Conservation (phyloP, 2,329 filamentous ascomycete species). For the Ophiostoma tasmaniense region DNA sequence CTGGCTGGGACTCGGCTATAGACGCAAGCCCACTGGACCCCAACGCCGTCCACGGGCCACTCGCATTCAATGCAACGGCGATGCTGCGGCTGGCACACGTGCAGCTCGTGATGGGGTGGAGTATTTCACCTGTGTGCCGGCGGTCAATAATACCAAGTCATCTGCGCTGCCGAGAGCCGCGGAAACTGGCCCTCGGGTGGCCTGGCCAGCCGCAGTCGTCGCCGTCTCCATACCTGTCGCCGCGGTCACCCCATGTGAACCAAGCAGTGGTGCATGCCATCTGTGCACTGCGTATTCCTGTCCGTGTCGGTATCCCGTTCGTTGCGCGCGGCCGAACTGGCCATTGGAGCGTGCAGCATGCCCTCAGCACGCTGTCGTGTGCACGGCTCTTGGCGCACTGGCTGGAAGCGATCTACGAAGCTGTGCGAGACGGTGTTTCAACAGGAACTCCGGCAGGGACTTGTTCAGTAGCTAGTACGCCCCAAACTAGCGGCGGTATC, state of each 20-base stretch:
- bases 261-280: slow-evolving; percentile 10
- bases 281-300: slow-evolving; percentile 9
- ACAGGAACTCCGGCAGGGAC: not conserved
- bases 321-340: slow-evolving; percentile 8
- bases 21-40: slow-evolving; percentile 7
- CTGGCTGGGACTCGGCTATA: slow-evolving; percentile 7
- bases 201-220: not conserved
- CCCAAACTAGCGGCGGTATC: not conserved
- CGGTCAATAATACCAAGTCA: not conserved
- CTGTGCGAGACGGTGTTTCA: not conserved
- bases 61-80: slow-evolving; percentile 10
- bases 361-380: slow-evolving; percentile 9
- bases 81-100: slow-evolving; percentile 8
- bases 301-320: slow-evolving; percentile 11
- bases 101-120: slow-evolving; percentile 1
- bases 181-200: not conserved
- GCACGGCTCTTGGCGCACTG: slow-evolving; percentile 5
- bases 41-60: slow-evolving; percentile 4
- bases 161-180: not conserved
- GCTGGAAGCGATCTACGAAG: slow-evolving; percentile 2
- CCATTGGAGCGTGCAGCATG: slow-evolving; percentile 13
- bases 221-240: not conserved
- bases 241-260: not conserved
- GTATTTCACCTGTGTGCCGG: not conserved
- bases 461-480: not conserved